Conservation (phyloP, 768 basidiomycete species). For the Boletus fagicola region DNA sequence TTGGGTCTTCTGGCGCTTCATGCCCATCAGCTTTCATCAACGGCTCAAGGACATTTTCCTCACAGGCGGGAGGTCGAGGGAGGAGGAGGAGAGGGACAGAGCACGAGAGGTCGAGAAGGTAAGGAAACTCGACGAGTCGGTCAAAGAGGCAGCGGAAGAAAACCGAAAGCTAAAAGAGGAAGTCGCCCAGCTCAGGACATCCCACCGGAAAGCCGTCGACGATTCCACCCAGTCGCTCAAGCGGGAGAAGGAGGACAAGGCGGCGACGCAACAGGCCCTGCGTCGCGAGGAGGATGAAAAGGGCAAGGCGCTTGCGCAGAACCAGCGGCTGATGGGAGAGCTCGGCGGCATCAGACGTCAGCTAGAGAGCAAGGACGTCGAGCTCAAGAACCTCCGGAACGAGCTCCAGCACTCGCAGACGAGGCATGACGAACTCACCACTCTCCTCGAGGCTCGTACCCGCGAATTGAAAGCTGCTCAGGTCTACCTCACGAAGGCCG, state of each 20-base stretch:
- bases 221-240: slow-evolving; percentile 19
- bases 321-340: slow-evolving; percentile 19
- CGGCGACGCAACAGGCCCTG: slow-evolving; percentile 15
- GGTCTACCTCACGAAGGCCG: slow-evolving; percentile 43
- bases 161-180: slow-evolving; percentile 22
- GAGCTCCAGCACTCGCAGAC: slow-evolving; percentile 28
- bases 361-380: slow-evolving; percentile 24
- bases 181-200: slow-evolving; percentile 8
- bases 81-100: slow-evolving; percentile 22
- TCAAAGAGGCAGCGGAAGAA: slow-evolving; percentile 9
- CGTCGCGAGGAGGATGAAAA: slow-evolving; percentile 25
- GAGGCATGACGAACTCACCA: slow-evolving; percentile 28
- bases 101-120: slow-evolving; percentile 12
- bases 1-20: slow-evolving; percentile 21
- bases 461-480: slow-evolving; percentile 44
- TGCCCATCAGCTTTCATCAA: not conserved
- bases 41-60: not conserved
- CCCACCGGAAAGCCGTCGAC: slow-evolving; percentile 5
- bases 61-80: slow-evolving; percentile 11
- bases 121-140: slow-evolving; percentile 18
- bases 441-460: slow-evolving; percentile 34
- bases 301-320: slow-evolving; percentile 3
- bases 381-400: slow-evolving; percentile 26
- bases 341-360: slow-evolving; percentile 19
- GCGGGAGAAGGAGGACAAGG: slow-evolving; percentile 20